A percentile compares a stretch with the other conserved stretches of the same genome.
Evolutionary conservation across 805 yeast genomes (phyloP).

Genomic region (Schwanniomyces polymorphus): DNA sequence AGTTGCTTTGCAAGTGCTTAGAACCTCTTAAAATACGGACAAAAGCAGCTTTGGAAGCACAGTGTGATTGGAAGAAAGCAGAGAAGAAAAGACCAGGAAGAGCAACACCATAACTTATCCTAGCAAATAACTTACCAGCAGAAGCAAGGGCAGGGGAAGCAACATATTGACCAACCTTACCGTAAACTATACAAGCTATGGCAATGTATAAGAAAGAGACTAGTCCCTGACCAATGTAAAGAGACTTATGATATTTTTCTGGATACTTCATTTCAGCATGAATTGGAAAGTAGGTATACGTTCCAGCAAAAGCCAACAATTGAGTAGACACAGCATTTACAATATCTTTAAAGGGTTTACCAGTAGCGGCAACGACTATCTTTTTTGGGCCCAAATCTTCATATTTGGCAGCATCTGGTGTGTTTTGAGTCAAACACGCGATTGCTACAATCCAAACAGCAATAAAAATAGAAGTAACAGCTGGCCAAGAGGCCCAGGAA

Average conservation of each 20-base stretch:
- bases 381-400: no score
- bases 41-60: conserved; percentile 6
- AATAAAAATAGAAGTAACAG: conserved; percentile 4
- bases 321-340: no score
- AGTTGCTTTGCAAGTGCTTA: conserved; percentile 8
- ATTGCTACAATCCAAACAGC: conserved; percentile 9
- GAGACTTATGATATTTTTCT: conserved; percentile 7
- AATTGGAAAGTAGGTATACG: background rate
- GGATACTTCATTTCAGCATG: conserved; percentile 13
- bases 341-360: no score
- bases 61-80: conserved; percentile 10
- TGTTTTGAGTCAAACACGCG: conserved; percentile 6
- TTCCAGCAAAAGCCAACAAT: no score
- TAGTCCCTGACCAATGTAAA: conserved; percentile 11
- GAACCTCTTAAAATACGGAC: conserved; percentile 9
- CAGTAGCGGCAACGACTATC: no score
- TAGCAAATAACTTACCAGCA: conserved; percentile 8
- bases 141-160: conserved; percentile 13
- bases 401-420: conserved; percentile 3
- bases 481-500: conserved; percentile 7
- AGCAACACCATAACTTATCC: conserved; percentile 8
- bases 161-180: conserved; percentile 9
- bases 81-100: conserved; percentile 11
- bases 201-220: conserved; percentile 7
- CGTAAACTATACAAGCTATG: conserved; percentile 9